phyloP scores from a whole-genome alignment of 768 basidiomycete genomes.

The Hydnomerulius pinastri region DNA sequence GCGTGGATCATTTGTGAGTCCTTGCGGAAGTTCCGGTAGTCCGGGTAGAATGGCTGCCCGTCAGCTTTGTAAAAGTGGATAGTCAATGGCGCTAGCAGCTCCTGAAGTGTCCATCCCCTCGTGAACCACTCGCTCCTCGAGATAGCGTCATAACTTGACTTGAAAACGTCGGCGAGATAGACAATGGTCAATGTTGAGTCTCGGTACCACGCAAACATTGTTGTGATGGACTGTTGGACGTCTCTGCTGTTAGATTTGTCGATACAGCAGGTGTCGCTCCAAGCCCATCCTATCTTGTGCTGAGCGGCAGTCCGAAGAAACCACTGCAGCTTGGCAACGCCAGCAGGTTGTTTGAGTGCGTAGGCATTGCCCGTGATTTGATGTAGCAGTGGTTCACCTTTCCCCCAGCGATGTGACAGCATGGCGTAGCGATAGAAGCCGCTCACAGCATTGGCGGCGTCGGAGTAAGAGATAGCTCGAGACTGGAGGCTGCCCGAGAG shows the following conservation, averaged over 20 bases:
- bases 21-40: background rate
- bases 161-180: background rate
- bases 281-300: background rate
- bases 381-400: background rate
- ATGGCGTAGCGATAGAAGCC: background rate
- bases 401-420: slow-evolving; percentile 3
- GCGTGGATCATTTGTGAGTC: background rate
- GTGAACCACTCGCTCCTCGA: background rate
- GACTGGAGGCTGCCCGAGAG: background rate
- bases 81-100: background rate
- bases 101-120: slow-evolving; percentile 7
- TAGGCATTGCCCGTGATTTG: background rate
- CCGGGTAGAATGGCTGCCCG: background rate
- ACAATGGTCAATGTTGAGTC: slow-evolving; percentile 1
- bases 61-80: background rate
- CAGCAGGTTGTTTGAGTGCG: background rate
- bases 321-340: background rate
- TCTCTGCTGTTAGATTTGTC: slow-evolving; percentile 2
- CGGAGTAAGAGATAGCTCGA: background rate
- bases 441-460: background rate
- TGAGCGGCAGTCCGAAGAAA: background rate
- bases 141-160: background rate
- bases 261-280: slow-evolving; percentile 7
- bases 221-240: slow-evolving; percentile 1
- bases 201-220: slow-evolving; percentile 6